Evolutionary conservation across 202 grass and related monocot genomes (phyloP), one percentile per base, ranked within the genome.

Genomic region (Musa balbisiana): DNA sequence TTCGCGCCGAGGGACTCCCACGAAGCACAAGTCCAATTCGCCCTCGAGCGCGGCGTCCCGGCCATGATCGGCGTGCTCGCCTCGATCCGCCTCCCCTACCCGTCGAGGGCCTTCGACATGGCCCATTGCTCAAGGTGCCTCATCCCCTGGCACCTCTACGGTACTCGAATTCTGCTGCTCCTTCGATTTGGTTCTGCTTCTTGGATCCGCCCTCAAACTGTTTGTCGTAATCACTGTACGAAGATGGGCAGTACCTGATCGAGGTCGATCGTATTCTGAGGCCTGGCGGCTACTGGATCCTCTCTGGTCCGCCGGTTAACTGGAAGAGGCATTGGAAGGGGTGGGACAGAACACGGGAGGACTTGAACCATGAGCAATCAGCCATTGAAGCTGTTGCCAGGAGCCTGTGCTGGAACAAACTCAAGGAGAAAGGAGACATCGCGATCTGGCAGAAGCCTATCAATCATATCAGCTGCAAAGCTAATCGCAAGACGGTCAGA

Each of bases 1-100:
- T 89, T 98, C 5, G 94, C 94, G 1, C 94, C 94, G 0, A 76
- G 90, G 26, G 94, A 98, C 67, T 87, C 94, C 3, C 94, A 98
- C 11, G 94, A 98, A 83, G 94, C 94, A 1, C 94, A 98, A 69
- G 94, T 98, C 22, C 94, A 98, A 29, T 98, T 98, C 52, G 94
- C 94, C 11, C 80, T 98, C 73, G 94, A 98, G 58, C 90, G 94
- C 49, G 94, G 94, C n/a, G 86, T 98, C 5, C 94, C 94, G 0
- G 94, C 90, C 6, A 89, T 98, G 91, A 91, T 98, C 55, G 94
- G 94, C 0, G 86, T 98, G n/a, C 84, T 98, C 9, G 87, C 91
- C 25, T 93, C 94, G 64, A 91, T 85, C 65, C 85, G 88, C 52
- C 88, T 98, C 8, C 82, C 94, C 9, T 98, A 93, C 80, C 94